phyloP scores from a whole-genome alignment of 129 eudicot genomes.

The Daucus carota region DH1_v3.0 NC_030385.2:1597001-1597500 shows the following conservation, averaged over 20 bases:
- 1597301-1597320: not conserved
- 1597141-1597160: not conserved
- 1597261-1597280: not conserved
- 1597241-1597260: not conserved
- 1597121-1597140: not conserved
- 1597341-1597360: not conserved
- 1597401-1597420: not conserved
- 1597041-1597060: not conserved
- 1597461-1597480: not conserved
- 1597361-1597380: not conserved
- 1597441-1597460: not conserved
- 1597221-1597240: not conserved
- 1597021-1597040: not conserved
- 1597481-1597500: not conserved
- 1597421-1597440: not conserved
- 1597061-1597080: not conserved
- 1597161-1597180: not conserved
- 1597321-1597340: not conserved
- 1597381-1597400: not conserved
- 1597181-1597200: not conserved
- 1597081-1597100: not conserved
- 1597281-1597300: not conserved
- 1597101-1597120: not conserved
- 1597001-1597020: not conserved
- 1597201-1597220: not conserved